Evolutionary conservation across 192 early-diverging fungal species (phyloP).

Genomic region (Haplosporangium gracile): DNA sequence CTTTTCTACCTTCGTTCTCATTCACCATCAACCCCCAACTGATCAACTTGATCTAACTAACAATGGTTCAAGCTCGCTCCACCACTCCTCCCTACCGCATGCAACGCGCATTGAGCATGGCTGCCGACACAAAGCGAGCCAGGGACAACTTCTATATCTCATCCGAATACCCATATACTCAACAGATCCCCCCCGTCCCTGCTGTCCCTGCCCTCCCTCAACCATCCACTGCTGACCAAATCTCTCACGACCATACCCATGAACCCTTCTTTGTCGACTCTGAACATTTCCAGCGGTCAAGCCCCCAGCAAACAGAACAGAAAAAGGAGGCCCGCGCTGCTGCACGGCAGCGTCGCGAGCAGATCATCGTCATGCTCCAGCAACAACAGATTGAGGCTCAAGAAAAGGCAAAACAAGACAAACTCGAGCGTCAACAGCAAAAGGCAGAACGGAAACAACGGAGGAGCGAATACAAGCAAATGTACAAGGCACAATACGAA

Average conservation of each 20-base stretch:
- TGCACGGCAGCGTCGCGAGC: conserved; percentile 42
- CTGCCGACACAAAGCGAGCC: conserved; percentile 33
- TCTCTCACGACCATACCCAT: neutral
- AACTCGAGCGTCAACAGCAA: conserved; percentile 37
- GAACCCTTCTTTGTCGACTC: conserved; percentile 15
- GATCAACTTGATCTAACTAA: neutral
- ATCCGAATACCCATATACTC: conserved; percentile 2
- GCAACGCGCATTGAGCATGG: conserved; percentile 49
- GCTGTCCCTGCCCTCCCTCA: neutral
- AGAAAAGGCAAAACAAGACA: conserved; percentile 36
- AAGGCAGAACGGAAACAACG: conserved; percentile 38
- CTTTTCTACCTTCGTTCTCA: neutral
- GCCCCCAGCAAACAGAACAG: conserved; percentile 7
- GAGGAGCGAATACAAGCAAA: conserved; percentile 25
- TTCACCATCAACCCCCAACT: neutral
- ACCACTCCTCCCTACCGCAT: conserved; percentile 31
- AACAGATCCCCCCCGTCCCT: neutral
- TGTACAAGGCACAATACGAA: conserved; percentile 17
- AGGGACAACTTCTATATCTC: conserved; percentile 17
- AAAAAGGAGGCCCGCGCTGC: conserved; percentile 26
- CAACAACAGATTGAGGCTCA: conserved; percentile 50
- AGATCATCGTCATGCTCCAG: conserved; percentile 40
- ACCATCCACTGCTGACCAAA: neutral
- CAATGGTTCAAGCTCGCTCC: conserved; percentile 16
- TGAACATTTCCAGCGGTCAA: conserved; percentile 19